These are phyloP conservation scores for Neoboletus magnificus DNA, from an alignment of 768 basidiomycete genomes.

Conservation along the genomic window DNA sequence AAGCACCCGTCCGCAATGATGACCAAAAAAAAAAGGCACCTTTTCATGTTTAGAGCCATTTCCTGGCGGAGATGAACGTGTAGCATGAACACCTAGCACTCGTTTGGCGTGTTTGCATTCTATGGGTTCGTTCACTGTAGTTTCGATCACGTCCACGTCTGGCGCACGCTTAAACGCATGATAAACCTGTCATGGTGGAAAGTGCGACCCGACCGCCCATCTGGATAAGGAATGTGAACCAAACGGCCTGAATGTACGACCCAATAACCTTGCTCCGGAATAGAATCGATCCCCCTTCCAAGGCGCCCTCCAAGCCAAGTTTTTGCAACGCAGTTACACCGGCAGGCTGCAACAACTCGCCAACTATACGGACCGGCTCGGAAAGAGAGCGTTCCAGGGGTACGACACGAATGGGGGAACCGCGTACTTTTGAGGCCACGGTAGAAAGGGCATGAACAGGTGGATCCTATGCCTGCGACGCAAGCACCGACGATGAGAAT, in stretches of 20 bases:
- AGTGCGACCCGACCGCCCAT: conserved; percentile 64
- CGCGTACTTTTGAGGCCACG: conserved; percentile 38
- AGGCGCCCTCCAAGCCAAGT: conserved; percentile 71
- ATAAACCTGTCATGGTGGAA: conserved; percentile 96
- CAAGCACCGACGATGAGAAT: conserved; percentile 91
- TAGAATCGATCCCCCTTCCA: conserved; percentile 89
- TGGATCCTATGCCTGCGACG: conserved; percentile 79
- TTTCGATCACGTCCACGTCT: conserved; percentile 81
- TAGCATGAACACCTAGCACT: conserved; percentile 67
- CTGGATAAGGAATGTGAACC: conserved; percentile 90
- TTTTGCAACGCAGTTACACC: conserved; percentile 72
- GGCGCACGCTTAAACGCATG: conserved; percentile 58
- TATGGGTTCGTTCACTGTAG: conserved; percentile 74
- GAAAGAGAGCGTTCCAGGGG: conserved; percentile 88
- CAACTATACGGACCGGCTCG: conserved; percentile 95
- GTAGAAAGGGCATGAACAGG: conserved; percentile 82
- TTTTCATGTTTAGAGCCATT: conserved; percentile 38
- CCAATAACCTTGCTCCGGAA: conserved; percentile 82
- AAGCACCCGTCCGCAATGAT: conserved; percentile 93
- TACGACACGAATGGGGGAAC: conserved; percentile 67
- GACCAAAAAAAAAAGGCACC: conserved; percentile 61
- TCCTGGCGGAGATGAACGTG: conserved; percentile 35
- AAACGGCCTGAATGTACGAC: conserved; percentile 57
- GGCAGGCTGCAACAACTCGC: conserved; percentile 93
- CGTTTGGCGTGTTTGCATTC: conserved; percentile 48